Evolutionary conservation across 1,284 basidiomycete genomes (phyloP), one percentile per base, ranked within the genome.

Genomic region (Trametes hirsuta): DNA sequence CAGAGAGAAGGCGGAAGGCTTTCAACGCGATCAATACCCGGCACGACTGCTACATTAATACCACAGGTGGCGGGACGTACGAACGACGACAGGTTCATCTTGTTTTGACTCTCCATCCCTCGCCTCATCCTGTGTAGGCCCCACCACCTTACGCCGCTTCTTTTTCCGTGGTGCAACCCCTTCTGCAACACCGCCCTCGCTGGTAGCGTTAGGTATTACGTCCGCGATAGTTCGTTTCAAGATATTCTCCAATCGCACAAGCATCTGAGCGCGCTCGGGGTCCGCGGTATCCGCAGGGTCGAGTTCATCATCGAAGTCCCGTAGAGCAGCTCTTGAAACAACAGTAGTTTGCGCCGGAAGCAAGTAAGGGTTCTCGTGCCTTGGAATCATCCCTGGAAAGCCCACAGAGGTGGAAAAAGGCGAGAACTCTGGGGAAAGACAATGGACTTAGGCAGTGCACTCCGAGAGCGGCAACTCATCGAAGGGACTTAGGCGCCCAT

Each of bases 1-100:
- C 59, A 21, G 75, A 76, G 6, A 76, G 45, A 15, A 76, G 66
- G n/a, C 74, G 72, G 58, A 75, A 75, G 6, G 70, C 74, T 75
- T 45, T 22, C 1, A 8, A 39, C 34, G 37, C 45, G 11, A 8
- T 37, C 2, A 21, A 35, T 11, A 18, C 30, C 11, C 10, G 12
- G 2, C 49, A 25, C n/a, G 36, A 6, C n/a, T 37, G 5, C 4
- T 6, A 37, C 30, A 30, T 18, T 1, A n/a, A 21, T 15, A 6
- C 12, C n/a, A 18, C 34, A 9, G 6, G 52, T 4, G 21, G 12
- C 4, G 18, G 22, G 30, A 59, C 66, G 47, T 49, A 66, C 66
- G 55, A 39, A 64, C 63, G 45, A 46, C 52, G 8, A 61, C 52
- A 0, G 37, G 48, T 47, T 42, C 36, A 15, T 34, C 35, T 6